A percentile compares a stretch with the other conserved stretches of the same genome.
Evolutionary conservation across 2,329 filamentous ascomycete species (phyloP).

Genomic region (Trichoderma asperellum): DNA sequence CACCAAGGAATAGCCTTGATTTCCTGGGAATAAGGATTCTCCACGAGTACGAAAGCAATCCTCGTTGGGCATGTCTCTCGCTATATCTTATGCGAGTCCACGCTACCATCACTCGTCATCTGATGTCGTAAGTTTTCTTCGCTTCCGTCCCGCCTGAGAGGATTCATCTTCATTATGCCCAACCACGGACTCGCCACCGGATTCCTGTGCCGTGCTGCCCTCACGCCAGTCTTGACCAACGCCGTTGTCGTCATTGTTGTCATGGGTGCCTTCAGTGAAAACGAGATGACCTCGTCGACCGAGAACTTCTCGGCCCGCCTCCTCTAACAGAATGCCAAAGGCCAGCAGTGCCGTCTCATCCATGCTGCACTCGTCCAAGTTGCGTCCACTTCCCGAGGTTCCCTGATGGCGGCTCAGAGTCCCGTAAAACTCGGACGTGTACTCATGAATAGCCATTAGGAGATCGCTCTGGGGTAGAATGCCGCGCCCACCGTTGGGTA

Average conservation of each 20-base stretch:
- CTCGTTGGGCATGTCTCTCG: background rate
- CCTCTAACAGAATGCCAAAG: slow-evolving; percentile 75
- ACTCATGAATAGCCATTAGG: slow-evolving; percentile 69
- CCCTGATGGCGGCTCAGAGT: slow-evolving; percentile 39
- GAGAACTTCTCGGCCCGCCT: slow-evolving; percentile 63
- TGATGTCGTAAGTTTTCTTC: slow-evolving; percentile 38
- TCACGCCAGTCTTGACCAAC: slow-evolving; percentile 5
- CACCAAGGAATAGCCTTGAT: slow-evolving; percentile 7
- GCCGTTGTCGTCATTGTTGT: slow-evolving; percentile 12
- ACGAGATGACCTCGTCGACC: slow-evolving; percentile 70
- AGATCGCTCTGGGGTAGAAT: slow-evolving; percentile 70
- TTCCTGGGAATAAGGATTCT: background rate
- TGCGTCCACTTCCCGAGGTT: slow-evolving; percentile 32
- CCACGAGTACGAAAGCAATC: background rate
- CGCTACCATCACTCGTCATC: slow-evolving; percentile 19
- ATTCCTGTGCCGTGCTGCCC: slow-evolving; percentile 3
- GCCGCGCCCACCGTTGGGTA: slow-evolving; percentile 50
- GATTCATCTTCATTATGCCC: slow-evolving; percentile 35
- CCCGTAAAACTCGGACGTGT: slow-evolving; percentile 69
- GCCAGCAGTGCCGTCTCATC: slow-evolving; percentile 79
- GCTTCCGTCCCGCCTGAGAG: slow-evolving; percentile 37
- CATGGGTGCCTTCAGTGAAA: slow-evolving; percentile 53
- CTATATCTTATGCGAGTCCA: background rate
- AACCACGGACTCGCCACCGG: slow-evolving; percentile 30
- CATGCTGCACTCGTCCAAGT: slow-evolving; percentile 63